Evolutionary conservation across 2,329 filamentous ascomycete genomes (phyloP).

Genomic region (Periglandula ipomoeae): DNA sequence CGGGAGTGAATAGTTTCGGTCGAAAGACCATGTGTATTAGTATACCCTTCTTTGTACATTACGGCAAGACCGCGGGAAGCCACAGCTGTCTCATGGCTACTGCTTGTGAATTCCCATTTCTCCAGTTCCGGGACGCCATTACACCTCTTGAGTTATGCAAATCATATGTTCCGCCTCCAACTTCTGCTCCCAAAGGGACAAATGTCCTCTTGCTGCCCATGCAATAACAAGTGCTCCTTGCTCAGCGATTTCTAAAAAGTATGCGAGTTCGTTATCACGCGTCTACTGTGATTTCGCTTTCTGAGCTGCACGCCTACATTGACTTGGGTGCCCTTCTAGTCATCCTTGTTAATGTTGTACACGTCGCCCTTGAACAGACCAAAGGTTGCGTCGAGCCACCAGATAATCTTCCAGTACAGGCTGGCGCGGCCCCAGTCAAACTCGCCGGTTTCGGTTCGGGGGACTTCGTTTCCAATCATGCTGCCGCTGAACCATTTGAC

Average conservation of each 20-base stretch:
- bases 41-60: not conserved
- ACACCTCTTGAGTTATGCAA: not conserved
- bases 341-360: conserved; percentile 48
- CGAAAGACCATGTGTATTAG: not conserved
- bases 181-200: too few relatives aligned
- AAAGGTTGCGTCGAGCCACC: conserved; percentile 51
- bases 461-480: conserved; percentile 69
- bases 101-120: too few relatives aligned
- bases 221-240: too few relatives aligned
- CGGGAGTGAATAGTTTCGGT: not conserved
- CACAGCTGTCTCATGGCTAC: not conserved
- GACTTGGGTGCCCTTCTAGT: conserved; percentile 24
- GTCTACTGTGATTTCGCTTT: not conserved
- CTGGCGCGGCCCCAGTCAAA: conserved; percentile 68
- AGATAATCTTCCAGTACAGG: conserved; percentile 59
- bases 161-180: not conserved
- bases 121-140: not conserved
- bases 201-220: too few relatives aligned
- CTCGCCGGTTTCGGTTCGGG: conserved; percentile 60
- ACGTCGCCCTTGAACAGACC: conserved; percentile 51
- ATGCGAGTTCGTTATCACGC: too few relatives aligned
- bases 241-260: too few relatives aligned
- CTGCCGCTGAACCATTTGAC: conserved; percentile 62
- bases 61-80: not conserved
- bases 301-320: not conserved